Base-by-base conservation (phyloP, 2,329 filamentous ascomycete genomes). In the Harringtonia lauricola region DNA sequence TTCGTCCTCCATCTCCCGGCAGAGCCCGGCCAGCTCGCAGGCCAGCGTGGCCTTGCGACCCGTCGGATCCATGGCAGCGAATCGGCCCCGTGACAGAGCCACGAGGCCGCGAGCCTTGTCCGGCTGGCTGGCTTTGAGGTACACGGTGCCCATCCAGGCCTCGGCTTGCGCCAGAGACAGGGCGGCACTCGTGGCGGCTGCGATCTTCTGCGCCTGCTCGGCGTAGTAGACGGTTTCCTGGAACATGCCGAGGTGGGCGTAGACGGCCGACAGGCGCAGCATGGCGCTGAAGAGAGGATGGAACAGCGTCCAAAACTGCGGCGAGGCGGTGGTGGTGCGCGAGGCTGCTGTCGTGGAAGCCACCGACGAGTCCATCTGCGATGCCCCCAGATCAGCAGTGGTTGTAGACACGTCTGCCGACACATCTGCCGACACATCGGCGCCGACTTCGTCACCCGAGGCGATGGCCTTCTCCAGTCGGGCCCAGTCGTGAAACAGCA, bases 191-290 rank as follows among this genome's bases (percentile, higher is more conserved):
- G 84, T 75, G n/a, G 74, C 76, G 46, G 73, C 71, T 19, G 86
- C 86, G 47, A 94, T 75, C 54, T 83, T 86, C 43, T 83, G 70
- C 0, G 88, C 88, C 54, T 92, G 84, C 52, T 95, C 83, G 2
- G 83, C 81, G 52, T 94, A 94, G 58, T 89, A 92, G 1, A 90
- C 65, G 2, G 90, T 90, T 59, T 96, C 90, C 47, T 86, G 81
- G 50, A 88, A 86, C 63, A 94, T 75, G 24, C 92, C 92, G 49
- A 92, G 76, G 51, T 94, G 83, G 1, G 83, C 79, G 53, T 89
- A 95, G 1, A 94, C 68, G 4, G 74, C 73, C 1, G 87, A 87
- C 3, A 95, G 73, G 46, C 88, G 81, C 47, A 81, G 63, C 14
- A 94, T 67, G 44, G 80, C 78, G 26, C 76, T 73, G 53, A 88